phyloP scores from a whole-genome alignment of 192 early-diverging fungal species.

The Coemansia sp. region DNA sequence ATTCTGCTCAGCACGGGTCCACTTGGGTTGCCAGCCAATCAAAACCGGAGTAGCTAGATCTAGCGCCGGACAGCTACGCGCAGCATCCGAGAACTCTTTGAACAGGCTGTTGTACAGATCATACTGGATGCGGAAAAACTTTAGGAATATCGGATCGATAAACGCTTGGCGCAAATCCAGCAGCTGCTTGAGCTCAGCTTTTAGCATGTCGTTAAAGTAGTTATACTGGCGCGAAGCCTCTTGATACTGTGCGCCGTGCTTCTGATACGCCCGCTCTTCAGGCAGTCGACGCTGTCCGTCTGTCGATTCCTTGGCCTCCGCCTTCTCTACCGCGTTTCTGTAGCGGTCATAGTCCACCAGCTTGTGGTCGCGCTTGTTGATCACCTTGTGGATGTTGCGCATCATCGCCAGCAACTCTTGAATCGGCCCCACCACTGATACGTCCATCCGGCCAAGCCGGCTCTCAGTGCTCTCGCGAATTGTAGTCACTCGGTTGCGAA shows the following conservation, averaged over 20 bases:
- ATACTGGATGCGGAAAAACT: constrained; percentile 81
- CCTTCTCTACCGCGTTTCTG: constrained; percentile 68
- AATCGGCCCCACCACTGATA: constrained; percentile 73
- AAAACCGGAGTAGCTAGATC: constrained; percentile 50
- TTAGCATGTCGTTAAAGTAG: constrained; percentile 77
- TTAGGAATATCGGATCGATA: constrained; percentile 84
- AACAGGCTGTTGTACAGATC: constrained; percentile 72
- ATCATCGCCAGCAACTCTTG: constrained; percentile 73
- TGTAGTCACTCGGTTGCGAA: constrained; percentile 33
- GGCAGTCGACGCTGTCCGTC: constrained; percentile 51
- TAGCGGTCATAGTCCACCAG: constrained; percentile 90
- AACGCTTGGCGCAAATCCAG: constrained; percentile 71
- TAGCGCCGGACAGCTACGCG: constrained; percentile 58
- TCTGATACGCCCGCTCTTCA: constrained; percentile 68
- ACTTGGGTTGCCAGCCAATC: constrained; percentile 43
- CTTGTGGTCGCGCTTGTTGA: constrained; percentile 90
- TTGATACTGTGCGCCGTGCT: constrained; percentile 71
- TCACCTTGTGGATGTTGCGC: constrained; percentile 76
- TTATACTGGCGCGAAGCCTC: constrained; percentile 83
- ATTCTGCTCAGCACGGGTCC: constrained; percentile 25
- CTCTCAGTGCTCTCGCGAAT: constrained; percentile 62
- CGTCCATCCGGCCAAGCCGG: constrained; percentile 74
- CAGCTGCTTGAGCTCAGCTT: constrained; percentile 76
- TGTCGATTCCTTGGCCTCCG: constrained; percentile 65
- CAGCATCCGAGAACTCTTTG: constrained; percentile 58